Evolutionary conservation across 129 eudicot genomes (phyloP).

Genomic region (Flaveria robusta): DNA sequence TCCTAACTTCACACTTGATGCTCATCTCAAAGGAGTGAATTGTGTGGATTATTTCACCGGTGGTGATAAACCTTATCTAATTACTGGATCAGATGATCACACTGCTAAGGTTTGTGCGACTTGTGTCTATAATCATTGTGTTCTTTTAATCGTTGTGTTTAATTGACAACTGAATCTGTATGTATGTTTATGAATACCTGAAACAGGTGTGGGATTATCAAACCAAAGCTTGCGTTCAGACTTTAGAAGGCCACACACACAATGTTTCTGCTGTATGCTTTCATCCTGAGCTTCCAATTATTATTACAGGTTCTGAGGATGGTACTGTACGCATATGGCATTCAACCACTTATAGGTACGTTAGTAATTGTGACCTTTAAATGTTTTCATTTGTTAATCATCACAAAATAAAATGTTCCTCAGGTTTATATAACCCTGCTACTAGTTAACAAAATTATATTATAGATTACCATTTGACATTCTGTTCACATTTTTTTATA

Average conservation of each 20-base stretch:
- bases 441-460: neutral
- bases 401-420: neutral
- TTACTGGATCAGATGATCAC: conserved; percentile 87
- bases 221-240: conserved; percentile 66
- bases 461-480: neutral
- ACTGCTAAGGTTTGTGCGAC: conserved; percentile 79
- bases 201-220: conserved; percentile 79
- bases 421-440: conserved; percentile 6
- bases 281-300: conserved; percentile 73
- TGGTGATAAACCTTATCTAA: conserved; percentile 65
- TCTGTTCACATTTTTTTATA: neutral
- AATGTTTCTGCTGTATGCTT: conserved; percentile 75
- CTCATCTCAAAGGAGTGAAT: conserved; percentile 76
- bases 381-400: conserved; percentile 11
- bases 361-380: conserved; percentile 6
- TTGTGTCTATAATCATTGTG: conserved; percentile 22
- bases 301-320: conserved; percentile 81
- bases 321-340: conserved; percentile 98
- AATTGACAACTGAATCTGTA: neutral
- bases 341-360: conserved; percentile 84
- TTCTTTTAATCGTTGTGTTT: neutral
- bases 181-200: conserved; percentile 18
- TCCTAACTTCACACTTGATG: conserved; percentile 66
- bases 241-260: conserved; percentile 81
- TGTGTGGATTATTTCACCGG: conserved; percentile 75